Conservation (phyloP, 106 monocot species). For the Allium cepa region DNA sequence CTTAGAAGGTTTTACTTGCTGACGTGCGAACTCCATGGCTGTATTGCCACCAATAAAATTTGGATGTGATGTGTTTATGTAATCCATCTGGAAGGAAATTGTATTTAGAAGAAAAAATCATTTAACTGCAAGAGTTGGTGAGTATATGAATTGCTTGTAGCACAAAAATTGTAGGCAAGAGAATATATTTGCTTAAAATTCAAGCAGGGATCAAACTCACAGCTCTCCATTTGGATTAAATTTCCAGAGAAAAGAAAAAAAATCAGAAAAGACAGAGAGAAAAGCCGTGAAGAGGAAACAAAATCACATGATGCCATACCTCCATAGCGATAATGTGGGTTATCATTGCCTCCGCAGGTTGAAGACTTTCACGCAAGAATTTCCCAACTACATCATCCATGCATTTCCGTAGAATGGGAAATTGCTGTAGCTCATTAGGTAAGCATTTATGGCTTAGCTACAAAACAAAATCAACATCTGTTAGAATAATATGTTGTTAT, state of each 20-base stretch:
- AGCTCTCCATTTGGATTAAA: neutral
- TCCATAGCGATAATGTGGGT: conserved; percentile 96
- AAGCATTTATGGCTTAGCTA: conserved; percentile 94
- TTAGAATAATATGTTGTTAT: no score
- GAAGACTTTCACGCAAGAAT: conserved; percentile 86
- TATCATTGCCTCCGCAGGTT: conserved; percentile 95
- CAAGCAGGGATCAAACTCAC: no score
- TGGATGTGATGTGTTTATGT: conserved; percentile 97
- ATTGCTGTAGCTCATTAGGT: conserved; percentile 77
- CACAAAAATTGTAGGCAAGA: neutral
- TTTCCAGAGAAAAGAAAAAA: neutral
- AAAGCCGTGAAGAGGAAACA: neutral
- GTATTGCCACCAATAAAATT: conserved; percentile 92
- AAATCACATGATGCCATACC: conserved; percentile 30
- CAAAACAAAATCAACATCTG: conserved; percentile 1
- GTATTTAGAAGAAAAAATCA: neutral
- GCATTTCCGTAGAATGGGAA: conserved; percentile 72
- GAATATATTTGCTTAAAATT: no score
- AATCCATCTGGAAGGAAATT: conserved; percentile 65
- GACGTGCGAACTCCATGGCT: conserved; percentile 89
- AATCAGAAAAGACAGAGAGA: neutral
- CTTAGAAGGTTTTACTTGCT: conserved; percentile 73
- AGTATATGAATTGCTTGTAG: neutral
- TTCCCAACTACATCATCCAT: conserved; percentile 97
- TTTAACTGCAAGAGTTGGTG: conserved; percentile 2